Conservation (phyloP, 2,329 filamentous ascomycete species). For the Fusarium sp. region DNA sequence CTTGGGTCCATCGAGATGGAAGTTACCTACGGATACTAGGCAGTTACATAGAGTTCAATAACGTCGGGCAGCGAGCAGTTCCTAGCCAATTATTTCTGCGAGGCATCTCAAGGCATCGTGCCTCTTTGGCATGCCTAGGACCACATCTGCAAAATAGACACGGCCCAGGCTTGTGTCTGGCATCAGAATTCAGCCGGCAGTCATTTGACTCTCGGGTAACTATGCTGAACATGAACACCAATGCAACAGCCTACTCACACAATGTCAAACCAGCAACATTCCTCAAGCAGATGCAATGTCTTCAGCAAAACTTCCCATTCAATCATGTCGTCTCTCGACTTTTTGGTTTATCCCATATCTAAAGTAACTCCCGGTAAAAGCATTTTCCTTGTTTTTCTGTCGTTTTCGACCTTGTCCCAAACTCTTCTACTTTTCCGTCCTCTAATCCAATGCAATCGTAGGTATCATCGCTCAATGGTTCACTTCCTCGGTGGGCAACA, state of each 20-base stretch:
- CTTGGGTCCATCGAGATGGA: too few relatives aligned
- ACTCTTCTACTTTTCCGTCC: conserved; percentile 27
- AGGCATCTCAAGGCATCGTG: too few relatives aligned
- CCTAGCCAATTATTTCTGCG: too few relatives aligned
- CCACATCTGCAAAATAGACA: too few relatives aligned
- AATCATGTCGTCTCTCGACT: conserved; percentile 12
- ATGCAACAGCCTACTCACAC: too few relatives aligned
- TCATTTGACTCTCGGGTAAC: too few relatives aligned
- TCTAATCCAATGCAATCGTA: conserved; percentile 36
- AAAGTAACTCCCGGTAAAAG: conserved; percentile 36
- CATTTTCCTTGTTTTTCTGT: conserved; percentile 30
- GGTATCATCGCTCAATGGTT: conserved; percentile 2
- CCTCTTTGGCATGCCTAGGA: too few relatives aligned
- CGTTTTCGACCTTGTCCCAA: conserved; percentile 4
- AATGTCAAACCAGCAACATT: neutral
- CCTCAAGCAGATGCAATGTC: conserved; percentile 7
- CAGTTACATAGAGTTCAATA: too few relatives aligned
- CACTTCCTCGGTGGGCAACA: neutral
- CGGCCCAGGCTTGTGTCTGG: neutral
- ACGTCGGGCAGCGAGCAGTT: too few relatives aligned
- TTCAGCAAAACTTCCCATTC: conserved; percentile 11
- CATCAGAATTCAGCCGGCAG: too few relatives aligned
- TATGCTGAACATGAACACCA: neutral
- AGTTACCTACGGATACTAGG: too few relatives aligned
- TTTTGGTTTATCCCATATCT: conserved; percentile 43